Conservation (phyloP, 768 basidiomycete genomes). For the Gloeostereum incarnatum region DNA sequence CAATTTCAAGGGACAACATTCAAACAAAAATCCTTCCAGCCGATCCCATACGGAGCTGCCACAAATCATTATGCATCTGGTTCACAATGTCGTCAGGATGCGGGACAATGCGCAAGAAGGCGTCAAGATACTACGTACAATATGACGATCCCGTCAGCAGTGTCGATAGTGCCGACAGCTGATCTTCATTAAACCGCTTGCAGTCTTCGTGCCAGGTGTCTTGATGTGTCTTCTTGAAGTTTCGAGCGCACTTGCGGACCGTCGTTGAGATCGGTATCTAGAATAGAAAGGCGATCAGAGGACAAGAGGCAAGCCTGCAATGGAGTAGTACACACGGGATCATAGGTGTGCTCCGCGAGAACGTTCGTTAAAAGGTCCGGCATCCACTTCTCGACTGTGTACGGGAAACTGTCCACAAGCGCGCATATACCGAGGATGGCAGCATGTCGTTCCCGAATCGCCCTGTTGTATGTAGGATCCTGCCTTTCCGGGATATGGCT, state of each 20-base stretch:
- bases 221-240: constrained; percentile 76
- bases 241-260: constrained; percentile 71
- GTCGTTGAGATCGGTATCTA: constrained; percentile 80
- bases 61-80: too few species aligned
- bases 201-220: constrained; percentile 90
- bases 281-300: not conserved
- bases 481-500: constrained; percentile 57
- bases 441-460: constrained; percentile 75
- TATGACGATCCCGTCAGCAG: constrained; percentile 80
- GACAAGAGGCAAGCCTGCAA: constrained; percentile 8
- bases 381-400: constrained; percentile 93
- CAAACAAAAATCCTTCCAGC: too few species aligned
- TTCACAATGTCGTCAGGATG: too few species aligned
- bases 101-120: too few species aligned
- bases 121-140: constrained; percentile 35
- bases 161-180: constrained; percentile 74
- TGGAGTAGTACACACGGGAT: constrained; percentile 44
- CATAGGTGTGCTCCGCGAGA: constrained; percentile 76
- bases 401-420: constrained; percentile 89
- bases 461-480: constrained; percentile 56
- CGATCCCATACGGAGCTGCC: too few species aligned
- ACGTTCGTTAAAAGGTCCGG: constrained; percentile 74
- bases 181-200: constrained; percentile 79
- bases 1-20: too few species aligned
- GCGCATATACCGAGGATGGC: constrained; percentile 94